Evolutionary conservation across 805 yeast species (phyloP).

Genomic region (Naumovozyma castellii): DNA sequence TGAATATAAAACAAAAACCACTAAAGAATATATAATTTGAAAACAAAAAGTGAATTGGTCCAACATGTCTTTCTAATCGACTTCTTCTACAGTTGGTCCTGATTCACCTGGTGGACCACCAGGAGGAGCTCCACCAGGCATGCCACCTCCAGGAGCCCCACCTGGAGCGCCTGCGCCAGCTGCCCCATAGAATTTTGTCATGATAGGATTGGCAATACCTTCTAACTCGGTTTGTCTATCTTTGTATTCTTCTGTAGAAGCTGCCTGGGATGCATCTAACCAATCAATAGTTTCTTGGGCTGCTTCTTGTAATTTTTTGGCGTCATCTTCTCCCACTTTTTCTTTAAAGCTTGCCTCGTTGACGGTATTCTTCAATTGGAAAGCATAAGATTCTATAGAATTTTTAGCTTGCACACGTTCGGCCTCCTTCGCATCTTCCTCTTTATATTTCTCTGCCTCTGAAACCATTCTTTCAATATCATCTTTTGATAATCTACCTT

Average conservation of each 20-base stretch:
- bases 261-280: slow-evolving; percentile 88
- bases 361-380: slow-evolving; percentile 77
- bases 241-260: slow-evolving; percentile 78
- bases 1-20: neutral
- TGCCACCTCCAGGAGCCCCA: slow-evolving; percentile 41
- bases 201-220: slow-evolving; percentile 88
- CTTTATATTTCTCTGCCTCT: slow-evolving; percentile 95
- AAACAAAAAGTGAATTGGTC: neutral
- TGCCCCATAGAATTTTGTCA: slow-evolving; percentile 90
- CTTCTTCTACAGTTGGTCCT: slow-evolving; percentile 75
- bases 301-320: slow-evolving; percentile 59
- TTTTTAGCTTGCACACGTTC: slow-evolving; percentile 84
- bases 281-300: slow-evolving; percentile 76
- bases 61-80: slow-evolving; percentile 37
- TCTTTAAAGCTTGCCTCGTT: slow-evolving; percentile 66
- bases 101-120: slow-evolving; percentile 33
- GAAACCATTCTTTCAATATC: slow-evolving; percentile 95
- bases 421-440: slow-evolving; percentile 90
- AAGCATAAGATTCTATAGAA: slow-evolving; percentile 87
- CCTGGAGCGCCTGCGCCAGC: slow-evolving; percentile 73
- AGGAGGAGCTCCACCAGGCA: slow-evolving; percentile 39
- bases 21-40: neutral
- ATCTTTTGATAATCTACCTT: slow-evolving; percentile 94
- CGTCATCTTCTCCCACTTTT: slow-evolving; percentile 60
- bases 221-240: slow-evolving; percentile 93